A percentile compares a stretch with the other conserved stretches of the same genome.
These are phyloP conservation scores for Chlamydomonas schloesseri DNA, from an alignment of 139 green algal genomes.

Conservation along the genomic window DNA sequence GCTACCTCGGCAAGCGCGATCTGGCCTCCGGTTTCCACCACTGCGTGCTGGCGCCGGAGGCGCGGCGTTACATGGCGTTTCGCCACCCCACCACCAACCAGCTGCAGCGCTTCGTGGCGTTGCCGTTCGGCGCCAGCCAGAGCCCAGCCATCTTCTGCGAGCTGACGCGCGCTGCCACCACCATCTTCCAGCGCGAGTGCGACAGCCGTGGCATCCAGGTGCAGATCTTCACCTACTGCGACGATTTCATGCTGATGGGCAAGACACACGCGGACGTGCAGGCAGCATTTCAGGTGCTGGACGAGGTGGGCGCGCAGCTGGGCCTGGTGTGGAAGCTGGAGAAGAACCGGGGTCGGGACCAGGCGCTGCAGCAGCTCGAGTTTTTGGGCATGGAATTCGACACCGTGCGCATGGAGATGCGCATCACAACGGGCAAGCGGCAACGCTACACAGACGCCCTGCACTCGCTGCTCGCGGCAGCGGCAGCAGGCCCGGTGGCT, in stretches of 20 bases:
- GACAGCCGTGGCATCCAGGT: conserved; percentile 1
- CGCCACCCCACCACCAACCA: not conserved
- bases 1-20: conserved; percentile 7
- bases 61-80: conserved; percentile 10
- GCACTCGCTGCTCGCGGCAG: not conserved
- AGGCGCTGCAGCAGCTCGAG: conserved; percentile 18
- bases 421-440: not conserved
- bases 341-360: not conserved
- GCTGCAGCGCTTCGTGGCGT: not conserved
- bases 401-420: not conserved
- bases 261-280: not conserved
- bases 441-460: not conserved
- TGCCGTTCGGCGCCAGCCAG: conserved; percentile 18
- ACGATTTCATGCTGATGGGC: too few relatives aligned
- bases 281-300: not conserved
- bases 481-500: not conserved
- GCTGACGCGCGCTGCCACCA: too few relatives aligned
- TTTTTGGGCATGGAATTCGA: conserved; percentile 21
- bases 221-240: not conserved
- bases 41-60: not conserved
- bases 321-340: conserved; percentile 7
- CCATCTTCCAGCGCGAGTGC: conserved; percentile 2
- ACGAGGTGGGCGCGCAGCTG: not conserved
- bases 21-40: not conserved
- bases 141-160: too few relatives aligned